Percentiles rank a stretch among this genome's conserved stretches.
These are phyloP conservation scores for Umbilicus rupestris DNA, from an alignment of 164 flowering plant genomes.

Conservation along the genomic window DNA sequence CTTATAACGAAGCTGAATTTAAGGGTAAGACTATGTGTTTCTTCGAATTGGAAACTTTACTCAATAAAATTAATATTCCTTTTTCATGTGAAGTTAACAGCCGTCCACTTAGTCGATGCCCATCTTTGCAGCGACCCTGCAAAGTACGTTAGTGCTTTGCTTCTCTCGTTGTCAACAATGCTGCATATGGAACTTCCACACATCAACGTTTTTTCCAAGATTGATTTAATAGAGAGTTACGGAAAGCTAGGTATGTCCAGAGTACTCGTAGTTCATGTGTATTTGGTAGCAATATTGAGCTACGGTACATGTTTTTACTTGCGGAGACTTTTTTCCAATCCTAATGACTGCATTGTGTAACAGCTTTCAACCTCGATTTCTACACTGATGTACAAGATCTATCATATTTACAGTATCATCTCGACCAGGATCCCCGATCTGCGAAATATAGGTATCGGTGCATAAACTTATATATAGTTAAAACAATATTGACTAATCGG, in stretches of 20 bases:
- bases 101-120: conserved; percentile 82
- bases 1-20: conserved; percentile 75
- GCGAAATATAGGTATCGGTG: conserved; percentile 64
- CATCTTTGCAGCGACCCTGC: conserved; percentile 96
- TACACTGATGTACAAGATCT: conserved; percentile 89
- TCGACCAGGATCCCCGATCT: conserved; percentile 82
- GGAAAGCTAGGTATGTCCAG: conserved; percentile 71
- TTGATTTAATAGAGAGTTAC: conserved; percentile 86
- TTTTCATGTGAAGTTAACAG: conserved; percentile 61
- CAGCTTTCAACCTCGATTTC: conserved; percentile 89
- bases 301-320: background rate
- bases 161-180: conserved; percentile 87
- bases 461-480: background rate
- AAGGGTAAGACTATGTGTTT: conserved; percentile 37
- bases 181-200: conserved; percentile 91
- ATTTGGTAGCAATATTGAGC: background rate
- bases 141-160: conserved; percentile 86
- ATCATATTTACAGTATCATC: conserved; percentile 61
- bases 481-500: background rate
- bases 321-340: background rate
- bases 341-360: conserved; percentile 9
- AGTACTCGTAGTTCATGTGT: background rate
- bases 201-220: conserved; percentile 88
- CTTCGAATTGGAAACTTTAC: background rate
- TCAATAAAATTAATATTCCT: conserved; percentile 9